phyloP scores from a whole-genome alignment of 2,329 filamentous ascomycete species.

The Aspergillus pseudoterreus region DNA sequence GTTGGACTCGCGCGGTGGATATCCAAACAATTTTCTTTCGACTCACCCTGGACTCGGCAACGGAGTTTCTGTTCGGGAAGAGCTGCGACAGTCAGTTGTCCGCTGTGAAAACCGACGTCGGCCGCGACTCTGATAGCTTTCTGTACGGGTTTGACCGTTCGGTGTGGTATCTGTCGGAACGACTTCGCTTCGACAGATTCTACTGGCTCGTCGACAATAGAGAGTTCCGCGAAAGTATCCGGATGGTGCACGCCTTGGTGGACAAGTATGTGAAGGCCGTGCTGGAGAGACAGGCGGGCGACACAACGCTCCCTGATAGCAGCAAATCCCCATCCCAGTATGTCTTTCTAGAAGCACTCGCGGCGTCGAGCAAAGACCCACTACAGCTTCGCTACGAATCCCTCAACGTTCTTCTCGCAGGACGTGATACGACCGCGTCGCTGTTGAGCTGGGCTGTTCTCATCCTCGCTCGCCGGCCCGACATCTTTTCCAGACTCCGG shows the following conservation, averaged over 20 bases:
- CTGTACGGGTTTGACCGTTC: constrained; percentile 30
- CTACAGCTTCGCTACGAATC: constrained; percentile 45
- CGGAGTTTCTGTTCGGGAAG: constrained; percentile 77
- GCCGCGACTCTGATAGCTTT: constrained; percentile 13
- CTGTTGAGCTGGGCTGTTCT: constrained; percentile 35
- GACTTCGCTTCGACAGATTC: constrained; percentile 10
- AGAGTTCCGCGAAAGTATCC: constrained; percentile 3
- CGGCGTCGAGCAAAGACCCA: constrained; percentile 44
- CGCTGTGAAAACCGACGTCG: constrained; percentile 30
- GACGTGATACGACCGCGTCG: constrained; percentile 51
- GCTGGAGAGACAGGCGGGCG: constrained; percentile 16
- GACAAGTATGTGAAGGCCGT: constrained; percentile 6
- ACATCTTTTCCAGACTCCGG: constrained; percentile 8
- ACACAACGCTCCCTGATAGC: constrained; percentile 19
- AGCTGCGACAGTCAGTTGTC: constrained; percentile 51
- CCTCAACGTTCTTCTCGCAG: constrained; percentile 49
- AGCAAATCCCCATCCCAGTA: constrained; percentile 33
- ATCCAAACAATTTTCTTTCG: constrained; percentile 75
- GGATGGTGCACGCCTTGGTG: constrained; percentile 9
- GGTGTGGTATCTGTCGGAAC: constrained; percentile 20
- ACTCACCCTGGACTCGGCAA: constrained; percentile 76
- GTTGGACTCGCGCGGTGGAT: constrained; percentile 55
- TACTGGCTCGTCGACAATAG: constrained; percentile 10
- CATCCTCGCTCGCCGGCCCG: constrained; percentile 9
- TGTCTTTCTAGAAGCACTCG: constrained; percentile 48